phyloP scores from a whole-genome alignment of 2,329 filamentous ascomycete genomes.

The Pseudogymnoascus sp. region DNA sequence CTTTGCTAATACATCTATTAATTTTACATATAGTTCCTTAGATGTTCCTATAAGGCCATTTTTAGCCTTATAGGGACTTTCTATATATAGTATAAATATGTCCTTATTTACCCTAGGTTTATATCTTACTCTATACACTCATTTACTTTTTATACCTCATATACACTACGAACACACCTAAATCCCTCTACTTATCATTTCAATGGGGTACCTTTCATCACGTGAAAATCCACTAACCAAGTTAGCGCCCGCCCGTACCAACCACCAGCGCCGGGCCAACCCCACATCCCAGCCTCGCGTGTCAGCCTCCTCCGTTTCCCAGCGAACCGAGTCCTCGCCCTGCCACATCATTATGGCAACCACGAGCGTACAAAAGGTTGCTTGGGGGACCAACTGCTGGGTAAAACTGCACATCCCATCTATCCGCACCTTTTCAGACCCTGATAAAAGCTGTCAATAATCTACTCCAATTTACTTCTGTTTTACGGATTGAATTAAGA shows the following conservation, averaged over 20 bases:
- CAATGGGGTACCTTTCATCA: background rate
- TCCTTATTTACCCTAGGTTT: too few species aligned
- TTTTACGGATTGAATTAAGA: background rate
- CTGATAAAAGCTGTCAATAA: background rate
- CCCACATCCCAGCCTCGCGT: constrained; percentile 10
- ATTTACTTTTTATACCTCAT: background rate
- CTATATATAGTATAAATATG: too few species aligned
- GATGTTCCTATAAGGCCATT: too few species aligned
- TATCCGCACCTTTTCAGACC: constrained; percentile 10
- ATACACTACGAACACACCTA: background rate
- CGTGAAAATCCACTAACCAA: background rate
- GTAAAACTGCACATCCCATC: constrained; percentile 10
- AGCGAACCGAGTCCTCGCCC: constrained; percentile 1
- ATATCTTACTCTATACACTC: too few species aligned
- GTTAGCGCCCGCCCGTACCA: background rate
- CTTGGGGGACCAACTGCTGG: background rate
- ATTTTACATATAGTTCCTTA: too few species aligned
- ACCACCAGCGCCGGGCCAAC: background rate
- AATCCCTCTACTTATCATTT: background rate
- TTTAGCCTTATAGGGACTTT: too few species aligned
- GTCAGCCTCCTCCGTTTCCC: constrained; percentile 9
- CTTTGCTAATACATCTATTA: too few species aligned
- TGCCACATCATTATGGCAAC: constrained; percentile 10
- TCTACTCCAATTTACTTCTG: background rate
- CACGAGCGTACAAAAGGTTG: constrained; percentile 3